Percentiles rank a stretch among this genome's conserved stretches.
Evolutionary conservation across 75 land plant species (phyloP).

Genomic region (Cupressus sempervirens): DNA sequence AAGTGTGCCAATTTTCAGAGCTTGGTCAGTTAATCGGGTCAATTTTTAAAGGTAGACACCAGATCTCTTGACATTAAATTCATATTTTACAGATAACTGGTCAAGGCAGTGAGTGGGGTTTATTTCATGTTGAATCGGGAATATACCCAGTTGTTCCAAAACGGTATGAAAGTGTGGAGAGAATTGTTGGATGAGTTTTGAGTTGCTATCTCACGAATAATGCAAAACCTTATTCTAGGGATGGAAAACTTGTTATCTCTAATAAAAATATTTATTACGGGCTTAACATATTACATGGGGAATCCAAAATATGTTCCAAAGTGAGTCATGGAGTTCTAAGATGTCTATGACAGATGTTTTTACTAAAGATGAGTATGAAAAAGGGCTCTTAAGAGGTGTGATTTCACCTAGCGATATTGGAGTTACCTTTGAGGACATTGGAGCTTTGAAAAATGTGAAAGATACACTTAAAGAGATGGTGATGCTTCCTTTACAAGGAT

Average conservation of each 20-base stretch:
- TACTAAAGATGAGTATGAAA: conserved; percentile 86
- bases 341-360: conserved; percentile 82
- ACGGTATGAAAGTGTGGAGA: conserved; percentile 79
- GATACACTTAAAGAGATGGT: too few species aligned
- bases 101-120: too few species aligned
- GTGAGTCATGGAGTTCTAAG: conserved; percentile 45
- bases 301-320: too few species aligned
- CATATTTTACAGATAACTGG: too few species aligned
- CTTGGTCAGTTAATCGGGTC: too few species aligned
- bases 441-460: too few species aligned
- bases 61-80: too few species aligned
- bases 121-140: too few species aligned
- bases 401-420: conserved; percentile 90
- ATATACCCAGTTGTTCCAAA: too few species aligned
- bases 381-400: conserved; percentile 69
- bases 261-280: conserved; percentile 61
- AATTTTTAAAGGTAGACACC: too few species aligned
- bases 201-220: conserved; percentile 49
- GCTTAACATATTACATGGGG: conserved; percentile 43
- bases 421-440: too few species aligned
- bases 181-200: conserved; percentile 75
- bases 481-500: conserved; percentile 92
- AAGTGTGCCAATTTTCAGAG: too few species aligned
- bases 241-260: conserved; percentile 47
- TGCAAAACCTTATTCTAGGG: conserved; percentile 23